phyloP scores from a whole-genome alignment of 2,329 filamentous ascomycete genomes.

The Calonectria multiphialidica region DNA sequence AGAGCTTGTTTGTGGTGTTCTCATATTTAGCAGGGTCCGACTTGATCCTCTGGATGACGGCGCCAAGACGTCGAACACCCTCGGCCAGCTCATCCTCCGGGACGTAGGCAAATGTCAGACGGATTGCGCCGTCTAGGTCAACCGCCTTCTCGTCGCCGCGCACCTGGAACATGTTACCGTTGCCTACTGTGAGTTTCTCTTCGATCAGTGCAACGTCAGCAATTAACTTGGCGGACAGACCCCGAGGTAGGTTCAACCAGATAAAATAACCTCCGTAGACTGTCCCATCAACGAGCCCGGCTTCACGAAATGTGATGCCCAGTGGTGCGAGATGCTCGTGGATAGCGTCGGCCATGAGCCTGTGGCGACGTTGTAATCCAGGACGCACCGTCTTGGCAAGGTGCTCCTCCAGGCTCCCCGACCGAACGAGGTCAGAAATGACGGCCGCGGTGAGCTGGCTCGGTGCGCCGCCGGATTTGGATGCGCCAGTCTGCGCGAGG shows the following conservation, averaged over 20 bases:
- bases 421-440: conserved; percentile 60
- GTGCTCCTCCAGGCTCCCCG: conserved; percentile 58
- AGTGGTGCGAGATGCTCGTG: conserved; percentile 70
- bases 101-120: conserved; percentile 82
- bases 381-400: conserved; percentile 58
- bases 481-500: conserved; percentile 64
- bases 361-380: conserved; percentile 59
- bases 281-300: conserved; percentile 53
- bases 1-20: conserved; percentile 16
- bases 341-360: conserved; percentile 69
- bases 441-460: conserved; percentile 66
- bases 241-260: conserved; percentile 76
- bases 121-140: conserved; percentile 70
- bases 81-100: conserved; percentile 74
- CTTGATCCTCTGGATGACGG: conserved; percentile 53
- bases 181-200: conserved; percentile 76
- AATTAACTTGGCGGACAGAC: conserved; percentile 64
- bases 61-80: conserved; percentile 73
- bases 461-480: conserved; percentile 69
- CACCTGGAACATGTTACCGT: conserved; percentile 78
- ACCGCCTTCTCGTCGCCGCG: conserved; percentile 65
- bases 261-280: conserved; percentile 88
- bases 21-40: conserved; percentile 44
- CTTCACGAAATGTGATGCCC: conserved; percentile 62
- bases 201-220: conserved; percentile 68